phyloP scores from a whole-genome alignment of 768 basidiomycete species.

The Galerina sulciceps region DNA sequence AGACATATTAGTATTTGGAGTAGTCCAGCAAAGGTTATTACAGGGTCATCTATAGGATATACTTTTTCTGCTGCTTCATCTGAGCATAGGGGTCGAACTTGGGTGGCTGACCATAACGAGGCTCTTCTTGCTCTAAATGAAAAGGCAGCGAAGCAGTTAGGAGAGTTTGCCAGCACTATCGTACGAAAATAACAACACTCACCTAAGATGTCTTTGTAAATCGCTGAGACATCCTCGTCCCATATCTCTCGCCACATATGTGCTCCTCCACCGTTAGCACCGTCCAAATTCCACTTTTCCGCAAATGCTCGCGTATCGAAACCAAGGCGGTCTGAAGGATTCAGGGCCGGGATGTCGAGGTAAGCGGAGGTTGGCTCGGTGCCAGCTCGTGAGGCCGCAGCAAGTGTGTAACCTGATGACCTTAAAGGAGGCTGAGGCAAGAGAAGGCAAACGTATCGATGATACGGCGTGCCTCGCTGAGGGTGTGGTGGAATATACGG shows the following conservation, averaged over 20 bases:
- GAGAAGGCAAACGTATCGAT: slow-evolving; percentile 84
- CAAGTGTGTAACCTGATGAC: slow-evolving; percentile 35
- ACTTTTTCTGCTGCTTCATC: slow-evolving; percentile 52
- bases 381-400: slow-evolving; percentile 36
- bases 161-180: slow-evolving; percentile 15
- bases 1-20: slow-evolving; percentile 14
- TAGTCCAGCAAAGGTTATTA: slow-evolving; percentile 6
- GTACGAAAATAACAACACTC: slow-evolving; percentile 37
- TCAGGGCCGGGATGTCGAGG: slow-evolving; percentile 52
- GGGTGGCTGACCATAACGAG: slow-evolving; percentile 55
- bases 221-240: slow-evolving; percentile 62
- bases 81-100: slow-evolving; percentile 61
- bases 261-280: slow-evolving; percentile 64
- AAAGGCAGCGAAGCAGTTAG: slow-evolving; percentile 14
- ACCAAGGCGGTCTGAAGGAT: slow-evolving; percentile 49
- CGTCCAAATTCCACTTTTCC: slow-evolving; percentile 55
- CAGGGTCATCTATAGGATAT: slow-evolving; percentile 29
- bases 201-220: slow-evolving; percentile 74
- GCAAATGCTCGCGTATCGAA: slow-evolving; percentile 75
- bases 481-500: slow-evolving; percentile 92
- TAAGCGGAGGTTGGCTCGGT: slow-evolving; percentile 34
- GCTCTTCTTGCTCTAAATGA: slow-evolving; percentile 48
- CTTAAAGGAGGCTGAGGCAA: slow-evolving; percentile 64
- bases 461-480: slow-evolving; percentile 85
- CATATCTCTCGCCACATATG: slow-evolving; percentile 88